A percentile compares a stretch with the other conserved stretches of the same genome.
These are phyloP conservation scores for Zygosaccharomyces pseudobailii DNA, from an alignment of 1,139 yeast genomes.

Conservation along the genomic window DNA sequence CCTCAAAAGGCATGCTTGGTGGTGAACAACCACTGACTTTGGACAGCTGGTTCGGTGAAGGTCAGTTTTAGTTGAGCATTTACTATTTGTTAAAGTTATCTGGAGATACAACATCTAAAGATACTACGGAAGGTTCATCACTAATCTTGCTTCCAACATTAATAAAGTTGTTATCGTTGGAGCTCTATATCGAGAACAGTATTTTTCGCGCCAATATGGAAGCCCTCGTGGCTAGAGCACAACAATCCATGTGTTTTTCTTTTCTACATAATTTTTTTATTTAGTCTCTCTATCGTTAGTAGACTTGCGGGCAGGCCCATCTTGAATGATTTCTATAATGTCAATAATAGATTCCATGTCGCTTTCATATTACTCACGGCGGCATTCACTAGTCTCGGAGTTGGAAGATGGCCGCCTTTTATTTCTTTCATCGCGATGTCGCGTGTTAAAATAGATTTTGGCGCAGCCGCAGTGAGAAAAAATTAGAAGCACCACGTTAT, in stretches of 20 bases:
- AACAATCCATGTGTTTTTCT: neutral
- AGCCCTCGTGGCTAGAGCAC: no score
- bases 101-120: neutral
- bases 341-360: conserved; percentile 2
- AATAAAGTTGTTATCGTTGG: neutral
- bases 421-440: neutral
- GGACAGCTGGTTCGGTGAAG: conserved; percentile 28
- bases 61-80: neutral
- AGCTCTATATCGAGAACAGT: no score
- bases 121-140: neutral
- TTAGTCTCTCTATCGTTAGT: neutral
- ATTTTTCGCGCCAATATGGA: neutral
- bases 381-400: neutral
- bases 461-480: neutral
- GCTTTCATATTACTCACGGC: neutral
- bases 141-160: neutral
- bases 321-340: conserved; percentile 3
- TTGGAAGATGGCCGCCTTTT: neutral
- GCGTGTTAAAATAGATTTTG: neutral
- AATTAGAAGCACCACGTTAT: neutral
- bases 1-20: conserved; percentile 8
- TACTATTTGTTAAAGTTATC: neutral
- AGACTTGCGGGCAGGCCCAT: neutral
- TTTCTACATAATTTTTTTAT: neutral
- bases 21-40: conserved; percentile 22